Evolutionary conservation across 2,329 filamentous ascomycete species (phyloP).

Genomic region (Cladosporium sp.): DNA sequence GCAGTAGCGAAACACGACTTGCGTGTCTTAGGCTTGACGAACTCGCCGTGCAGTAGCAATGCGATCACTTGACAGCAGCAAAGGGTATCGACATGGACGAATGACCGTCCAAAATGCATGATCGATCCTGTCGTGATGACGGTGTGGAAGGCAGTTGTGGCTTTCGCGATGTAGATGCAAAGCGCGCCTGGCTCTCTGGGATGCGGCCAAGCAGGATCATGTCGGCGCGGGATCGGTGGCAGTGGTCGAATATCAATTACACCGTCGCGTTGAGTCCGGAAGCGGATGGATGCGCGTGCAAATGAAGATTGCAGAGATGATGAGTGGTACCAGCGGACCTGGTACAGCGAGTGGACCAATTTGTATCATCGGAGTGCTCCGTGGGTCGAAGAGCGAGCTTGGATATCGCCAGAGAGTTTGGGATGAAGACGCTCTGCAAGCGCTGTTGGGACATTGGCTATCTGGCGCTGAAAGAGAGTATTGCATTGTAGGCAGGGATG

Average conservation of each 20-base stretch:
- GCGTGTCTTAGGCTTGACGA: not conserved
- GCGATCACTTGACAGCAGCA: not conserved
- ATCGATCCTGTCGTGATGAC: not conserved
- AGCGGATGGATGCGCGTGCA: not conserved
- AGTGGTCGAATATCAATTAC: not conserved
- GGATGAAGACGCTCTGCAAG: not conserved
- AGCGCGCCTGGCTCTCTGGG: not conserved
- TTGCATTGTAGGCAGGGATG: too few relatives aligned
- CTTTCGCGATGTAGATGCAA: not conserved
- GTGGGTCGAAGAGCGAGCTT: not conserved
- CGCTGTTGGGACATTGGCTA: not conserved
- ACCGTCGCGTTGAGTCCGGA: not conserved
- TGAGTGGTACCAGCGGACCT: not conserved
- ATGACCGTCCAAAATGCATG: not conserved
- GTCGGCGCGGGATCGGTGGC: not conserved
- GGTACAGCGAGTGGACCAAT: not conserved
- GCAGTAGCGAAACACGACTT: not conserved
- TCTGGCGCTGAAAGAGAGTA: not conserved
- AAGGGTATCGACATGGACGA: not conserved
- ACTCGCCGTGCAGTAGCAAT: not conserved
- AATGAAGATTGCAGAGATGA: not conserved
- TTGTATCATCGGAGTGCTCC: not conserved
- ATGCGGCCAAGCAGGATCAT: not conserved
- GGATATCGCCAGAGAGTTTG: not conserved
- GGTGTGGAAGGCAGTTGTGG: not conserved